Conservation (phyloP, 352 stramenopile species). For the Peronospora farinosa region DNA sequence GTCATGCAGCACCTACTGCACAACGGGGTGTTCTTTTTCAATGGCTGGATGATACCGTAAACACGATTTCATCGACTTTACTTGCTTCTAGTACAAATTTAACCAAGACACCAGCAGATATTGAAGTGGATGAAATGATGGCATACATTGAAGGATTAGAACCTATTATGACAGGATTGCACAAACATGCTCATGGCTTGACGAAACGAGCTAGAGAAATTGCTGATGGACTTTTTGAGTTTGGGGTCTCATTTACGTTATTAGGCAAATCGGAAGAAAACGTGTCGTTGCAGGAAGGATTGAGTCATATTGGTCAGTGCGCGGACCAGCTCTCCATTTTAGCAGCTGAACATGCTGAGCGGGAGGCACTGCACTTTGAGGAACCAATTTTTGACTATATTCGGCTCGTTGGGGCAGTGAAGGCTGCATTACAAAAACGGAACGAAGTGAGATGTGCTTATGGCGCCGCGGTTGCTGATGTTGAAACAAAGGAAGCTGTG, state of each 20-base stretch:
- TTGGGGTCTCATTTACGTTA: conserved; percentile 93
- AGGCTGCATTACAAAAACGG: conserved; percentile 88
- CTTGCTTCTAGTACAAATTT: conserved; percentile 45
- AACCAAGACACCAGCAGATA: conserved; percentile 86
- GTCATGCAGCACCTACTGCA: conserved; percentile 39
- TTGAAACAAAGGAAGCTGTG: conserved; percentile 75
- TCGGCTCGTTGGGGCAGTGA: conserved; percentile 92
- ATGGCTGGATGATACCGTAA: conserved; percentile 84
- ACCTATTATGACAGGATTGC: conserved; percentile 92
- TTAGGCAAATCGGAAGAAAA: conserved; percentile 92
- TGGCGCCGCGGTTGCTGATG: conserved; percentile 72
- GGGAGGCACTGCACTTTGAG: conserved; percentile 91
- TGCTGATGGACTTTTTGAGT: conserved; percentile 94
- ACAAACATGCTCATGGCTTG: conserved; percentile 90
- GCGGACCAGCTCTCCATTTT: conserved; percentile 89
- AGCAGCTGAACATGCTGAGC: conserved; percentile 88
- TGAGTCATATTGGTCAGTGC: conserved; percentile 89
- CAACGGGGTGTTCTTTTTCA: conserved; percentile 70
- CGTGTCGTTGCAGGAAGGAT: conserved; percentile 85
- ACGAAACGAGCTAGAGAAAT: conserved; percentile 93
- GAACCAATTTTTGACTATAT: conserved; percentile 96
- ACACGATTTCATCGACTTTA: conserved; percentile 73
- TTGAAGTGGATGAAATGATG: conserved; percentile 94
- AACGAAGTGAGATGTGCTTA: conserved; percentile 91
- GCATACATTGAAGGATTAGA: conserved; percentile 93